These are phyloP conservation scores for Erodium texanum DNA, from an alignment of 441 rosid genomes.

Conservation along the genomic window DNA sequence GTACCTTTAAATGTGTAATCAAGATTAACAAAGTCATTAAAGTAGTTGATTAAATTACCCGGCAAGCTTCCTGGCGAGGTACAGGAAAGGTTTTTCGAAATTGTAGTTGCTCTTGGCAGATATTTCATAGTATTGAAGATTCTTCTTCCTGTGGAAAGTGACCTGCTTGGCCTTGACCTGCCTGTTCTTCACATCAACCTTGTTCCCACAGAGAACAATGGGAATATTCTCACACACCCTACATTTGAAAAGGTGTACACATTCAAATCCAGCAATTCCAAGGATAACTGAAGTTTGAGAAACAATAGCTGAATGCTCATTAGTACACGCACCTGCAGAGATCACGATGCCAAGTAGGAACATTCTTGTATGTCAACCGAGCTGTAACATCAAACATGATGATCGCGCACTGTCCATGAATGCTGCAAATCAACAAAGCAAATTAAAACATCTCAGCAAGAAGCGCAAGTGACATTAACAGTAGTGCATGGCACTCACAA, in stretches of 20 bases:
- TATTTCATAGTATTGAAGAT: slow-evolving; percentile 70
- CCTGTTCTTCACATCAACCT: slow-evolving; percentile 82
- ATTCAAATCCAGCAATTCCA: too few species aligned
- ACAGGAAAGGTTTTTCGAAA: slow-evolving; percentile 84
- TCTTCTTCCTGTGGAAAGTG: slow-evolving; percentile 82
- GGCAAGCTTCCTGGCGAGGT: slow-evolving; percentile 82
- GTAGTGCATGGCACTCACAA: not conserved
- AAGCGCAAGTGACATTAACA: too few species aligned
- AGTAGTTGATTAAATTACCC: slow-evolving; percentile 36
- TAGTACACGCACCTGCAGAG: slow-evolving; percentile 52
- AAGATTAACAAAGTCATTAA: not conserved
- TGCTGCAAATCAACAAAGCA: slow-evolving; percentile 32
- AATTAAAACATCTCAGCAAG: not conserved
- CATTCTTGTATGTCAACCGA: slow-evolving; percentile 2
- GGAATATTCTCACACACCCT: slow-evolving; percentile 87
- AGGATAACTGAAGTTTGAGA: too few species aligned
- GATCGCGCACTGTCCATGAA: slow-evolving; percentile 87
- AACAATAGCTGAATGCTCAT: too few species aligned
- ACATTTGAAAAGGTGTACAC: not conserved
- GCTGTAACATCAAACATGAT: slow-evolving; percentile 5
- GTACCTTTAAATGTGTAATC: not conserved
- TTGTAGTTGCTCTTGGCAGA: slow-evolving; percentile 89
- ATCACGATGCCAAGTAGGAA: slow-evolving; percentile 66
- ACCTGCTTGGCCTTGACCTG: slow-evolving; percentile 95
- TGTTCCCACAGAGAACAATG: slow-evolving; percentile 71